Conservation (phyloP, 257 asterid genomes). For the Eustoma russellianum region DNA sequence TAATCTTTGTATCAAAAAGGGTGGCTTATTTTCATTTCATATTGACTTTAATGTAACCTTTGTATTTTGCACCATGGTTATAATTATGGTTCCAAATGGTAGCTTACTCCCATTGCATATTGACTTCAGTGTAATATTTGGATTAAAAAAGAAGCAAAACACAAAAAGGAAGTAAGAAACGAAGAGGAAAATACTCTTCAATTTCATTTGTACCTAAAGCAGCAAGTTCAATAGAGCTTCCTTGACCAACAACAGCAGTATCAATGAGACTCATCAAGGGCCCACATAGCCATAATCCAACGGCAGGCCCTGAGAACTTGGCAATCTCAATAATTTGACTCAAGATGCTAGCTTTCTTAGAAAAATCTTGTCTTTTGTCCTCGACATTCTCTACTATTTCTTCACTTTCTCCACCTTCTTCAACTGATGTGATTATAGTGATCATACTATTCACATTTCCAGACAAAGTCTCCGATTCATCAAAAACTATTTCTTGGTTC, state of each 20-base stretch:
- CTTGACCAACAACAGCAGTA: constrained; percentile 90
- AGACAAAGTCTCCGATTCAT: constrained; percentile 5
- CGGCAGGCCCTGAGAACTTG: constrained; percentile 97
- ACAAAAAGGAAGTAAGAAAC: neutral
- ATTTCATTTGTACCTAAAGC: constrained; percentile 51
- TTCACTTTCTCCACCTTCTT: constrained; percentile 19
- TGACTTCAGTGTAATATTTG: neutral
- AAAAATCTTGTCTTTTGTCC: constrained; percentile 26
- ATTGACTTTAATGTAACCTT: neutral
- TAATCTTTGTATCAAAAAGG: no score
- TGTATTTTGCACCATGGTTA: no score
- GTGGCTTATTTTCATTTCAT: no score
- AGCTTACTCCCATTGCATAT: neutral
- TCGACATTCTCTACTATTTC: constrained; percentile 19
- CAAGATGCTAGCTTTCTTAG: constrained; percentile 54
- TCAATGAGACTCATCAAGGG: constrained; percentile 96
- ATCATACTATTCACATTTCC: constrained; percentile 11
- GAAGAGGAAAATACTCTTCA: no score
- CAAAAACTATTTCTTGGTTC: constrained; percentile 21
- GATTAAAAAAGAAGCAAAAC: neutral
- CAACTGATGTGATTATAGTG: constrained; percentile 18
- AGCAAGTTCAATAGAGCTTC: constrained; percentile 88
- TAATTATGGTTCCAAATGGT: no score
- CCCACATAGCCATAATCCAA: constrained; percentile 86
- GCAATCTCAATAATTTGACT: constrained; percentile 68